phyloP scores from a whole-genome alignment of 2,329 filamentous ascomycete species.

The Verticillium longisporum region DNA sequence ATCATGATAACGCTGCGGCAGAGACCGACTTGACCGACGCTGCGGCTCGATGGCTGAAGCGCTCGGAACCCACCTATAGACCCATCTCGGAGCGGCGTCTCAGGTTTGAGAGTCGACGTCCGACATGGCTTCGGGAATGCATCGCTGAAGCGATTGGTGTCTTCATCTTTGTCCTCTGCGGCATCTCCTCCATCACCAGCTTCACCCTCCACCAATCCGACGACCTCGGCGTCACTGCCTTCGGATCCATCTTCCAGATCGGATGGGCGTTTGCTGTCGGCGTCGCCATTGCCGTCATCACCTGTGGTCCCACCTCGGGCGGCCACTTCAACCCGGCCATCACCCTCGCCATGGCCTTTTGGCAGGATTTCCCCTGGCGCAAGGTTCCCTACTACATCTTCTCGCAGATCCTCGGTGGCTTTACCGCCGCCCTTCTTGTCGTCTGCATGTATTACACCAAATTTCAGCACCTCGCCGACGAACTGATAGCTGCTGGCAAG shows the following conservation, averaged over 20 bases:
- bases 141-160: constrained; percentile 47
- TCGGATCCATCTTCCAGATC: constrained; percentile 46
- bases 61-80: constrained; percentile 2
- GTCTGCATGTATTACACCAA: constrained; percentile 51
- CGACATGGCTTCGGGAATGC: constrained; percentile 47
- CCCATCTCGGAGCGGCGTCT: constrained; percentile 47
- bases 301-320: constrained; percentile 41
- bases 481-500: constrained; percentile 27
- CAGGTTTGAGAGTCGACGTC: constrained; percentile 45
- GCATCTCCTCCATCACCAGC: constrained; percentile 44
- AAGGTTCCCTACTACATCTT: constrained; percentile 53
- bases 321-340: constrained; percentile 49
- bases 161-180: constrained; percentile 48
- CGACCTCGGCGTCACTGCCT: constrained; percentile 16
- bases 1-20: background rate
- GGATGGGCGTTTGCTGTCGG: constrained; percentile 49
- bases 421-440: constrained; percentile 46
- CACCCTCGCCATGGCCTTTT: constrained; percentile 37
- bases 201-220: constrained; percentile 42
- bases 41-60: constrained; percentile 1
- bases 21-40: background rate
- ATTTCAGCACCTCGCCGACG: constrained; percentile 19
- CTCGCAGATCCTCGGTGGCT: constrained; percentile 48
- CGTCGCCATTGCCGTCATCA: constrained; percentile 53
- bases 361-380: constrained; percentile 52